Evolutionary conservation across 2,329 filamentous ascomycete species (phyloP).

Genomic region (Fusarium fujikuroi): DNA sequence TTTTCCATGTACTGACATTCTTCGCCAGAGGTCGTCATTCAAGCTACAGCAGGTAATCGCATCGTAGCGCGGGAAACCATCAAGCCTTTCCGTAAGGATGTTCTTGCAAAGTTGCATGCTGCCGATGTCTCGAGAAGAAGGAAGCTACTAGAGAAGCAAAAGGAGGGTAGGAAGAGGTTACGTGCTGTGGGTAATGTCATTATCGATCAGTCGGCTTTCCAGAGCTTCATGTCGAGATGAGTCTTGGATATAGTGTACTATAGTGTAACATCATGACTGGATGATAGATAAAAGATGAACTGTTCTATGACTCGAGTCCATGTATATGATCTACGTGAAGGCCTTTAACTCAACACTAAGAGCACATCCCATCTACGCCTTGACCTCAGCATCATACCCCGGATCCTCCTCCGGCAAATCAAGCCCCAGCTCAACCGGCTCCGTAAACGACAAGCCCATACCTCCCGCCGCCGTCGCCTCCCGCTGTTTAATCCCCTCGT

Average conservation of each 20-base stretch:
- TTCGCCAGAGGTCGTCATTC: conserved; percentile 75
- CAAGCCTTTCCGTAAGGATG: conserved; percentile 96
- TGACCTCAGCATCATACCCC: not conserved
- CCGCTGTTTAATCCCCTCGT: conserved; percentile 57
- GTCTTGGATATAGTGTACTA: conserved; percentile 21
- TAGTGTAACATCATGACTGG: conserved; percentile 31
- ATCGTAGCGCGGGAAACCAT: conserved; percentile 93
- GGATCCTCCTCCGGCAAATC: conserved; percentile 51
- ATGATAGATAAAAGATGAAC: conserved; percentile 3
- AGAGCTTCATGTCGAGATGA: conserved; percentile 88
- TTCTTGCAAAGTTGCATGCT: conserved; percentile 91
- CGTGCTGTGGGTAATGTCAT: conserved; percentile 87
- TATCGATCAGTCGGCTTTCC: conserved; percentile 97
- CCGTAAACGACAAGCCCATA: conserved; percentile 49
- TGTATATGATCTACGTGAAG: not conserved
- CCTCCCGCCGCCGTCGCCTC: conserved; percentile 52
- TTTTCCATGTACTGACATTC: too few species aligned
- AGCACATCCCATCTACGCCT: not conserved
- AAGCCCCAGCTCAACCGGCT: conserved; percentile 52
- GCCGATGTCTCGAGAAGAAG: conserved; percentile 83
- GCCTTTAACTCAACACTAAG: not conserved
- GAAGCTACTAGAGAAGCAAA: conserved; percentile 96
- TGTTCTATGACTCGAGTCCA: not conserved
- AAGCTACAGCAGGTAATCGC: conserved; percentile 83
- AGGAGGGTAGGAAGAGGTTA: conserved; percentile 90